Evolutionary conservation across 495 filamentous ascomycete genomes (phyloP), one percentile per base, ranked within the genome.

Genomic region (Aspergillus saccharolyticus): DNA sequence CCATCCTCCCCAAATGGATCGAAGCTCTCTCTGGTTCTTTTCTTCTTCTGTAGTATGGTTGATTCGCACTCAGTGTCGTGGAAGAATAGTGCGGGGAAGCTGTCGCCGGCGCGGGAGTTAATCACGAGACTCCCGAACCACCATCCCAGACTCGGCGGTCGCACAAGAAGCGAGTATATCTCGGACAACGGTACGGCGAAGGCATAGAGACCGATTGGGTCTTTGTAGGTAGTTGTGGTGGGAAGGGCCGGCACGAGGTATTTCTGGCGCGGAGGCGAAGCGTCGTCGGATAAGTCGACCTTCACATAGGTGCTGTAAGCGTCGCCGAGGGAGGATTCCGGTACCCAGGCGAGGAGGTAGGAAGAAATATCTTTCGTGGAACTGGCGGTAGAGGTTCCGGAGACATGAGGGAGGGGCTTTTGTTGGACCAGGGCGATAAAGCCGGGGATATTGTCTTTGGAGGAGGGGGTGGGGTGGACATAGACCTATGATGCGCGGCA

Each of bases 61-160:
- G 87, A 91, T 70, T 96, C 89, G 71, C 94, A 98, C 78, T 98
- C 95, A 53, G 82, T 88, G 63, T 98, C 94, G 62, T 98, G 94
- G 72, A 98, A 98, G 72, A 98, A 98, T 4, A 98, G 76, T 10
- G 95, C 90, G 0, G 94, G 94, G 64, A 97, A 97, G 66, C 85
- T 89, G 68, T 97, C 90, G 3, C 95, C 94, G 2, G 86, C 86
- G 6, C 89, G 78, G 0, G 89, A 90, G 63, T 97, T 97, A 70
- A 97, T 90, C 42, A 98, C 88, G 4, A 97, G 63, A 63, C 89
- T 95, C 43, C 94, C 94, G 71, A 91, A 97, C 94, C 95, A 97
- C 94, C 94, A 98, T 20, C 94, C 94, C 17, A 96, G 69, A 70
- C 89, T 96, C 17, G 94, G 94, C 7, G 95, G 94, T 8, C 94